Base-by-base conservation (phyloP, 257 asterid species). In the Solanum tarapatanum region DNA sequence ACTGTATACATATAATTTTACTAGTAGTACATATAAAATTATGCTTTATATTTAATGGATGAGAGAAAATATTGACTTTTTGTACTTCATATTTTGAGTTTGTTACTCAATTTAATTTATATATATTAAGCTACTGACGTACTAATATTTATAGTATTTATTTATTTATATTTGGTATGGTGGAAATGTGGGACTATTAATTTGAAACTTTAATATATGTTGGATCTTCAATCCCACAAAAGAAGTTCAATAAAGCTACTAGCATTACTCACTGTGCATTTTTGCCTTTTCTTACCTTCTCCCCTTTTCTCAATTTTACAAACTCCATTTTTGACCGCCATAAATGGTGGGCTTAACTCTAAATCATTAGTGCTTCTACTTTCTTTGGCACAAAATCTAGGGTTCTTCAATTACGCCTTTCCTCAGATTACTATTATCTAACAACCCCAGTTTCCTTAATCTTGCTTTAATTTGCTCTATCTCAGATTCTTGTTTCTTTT, bases 331-430 rank as follows among this genome's bases (percentile, higher is more conserved):
- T 92, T 92, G 92, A 90, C 92, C 92, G 92, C 95, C 93, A 90
- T 92, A 90, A 88, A 87, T 89, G 84, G 91, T 88, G 92, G 93
- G 92, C 91, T 90, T 80, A 86, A 72, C 88, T 84, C 88, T 45
- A 83, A 88, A 90, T 93, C 95, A 94, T 93, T 92, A 88, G 91
- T 90, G 92, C 93, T 87, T 89, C 94, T 88, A 84, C 96, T 91
- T 94, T 93, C 90, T 89, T 85, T 86, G 92, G 94, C 95, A 90
- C 90, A 33, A 89, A 88, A 91, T 92, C 91, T 90, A 86, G 90
- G 93, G 92, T 92, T 90, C 88, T 89, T 87, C 87, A 74, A 66
- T 87, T 89, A 60, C n/a, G 62, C 88, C 60, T 82, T 88, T 83
- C 6, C 85, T 87, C 83, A 32, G 43, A 23, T 36, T 69, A 69